These are phyloP conservation scores for Monocercomonoides exilis DNA, from an alignment of 78 protist genomes.

Conservation along the genomic window DNA sequence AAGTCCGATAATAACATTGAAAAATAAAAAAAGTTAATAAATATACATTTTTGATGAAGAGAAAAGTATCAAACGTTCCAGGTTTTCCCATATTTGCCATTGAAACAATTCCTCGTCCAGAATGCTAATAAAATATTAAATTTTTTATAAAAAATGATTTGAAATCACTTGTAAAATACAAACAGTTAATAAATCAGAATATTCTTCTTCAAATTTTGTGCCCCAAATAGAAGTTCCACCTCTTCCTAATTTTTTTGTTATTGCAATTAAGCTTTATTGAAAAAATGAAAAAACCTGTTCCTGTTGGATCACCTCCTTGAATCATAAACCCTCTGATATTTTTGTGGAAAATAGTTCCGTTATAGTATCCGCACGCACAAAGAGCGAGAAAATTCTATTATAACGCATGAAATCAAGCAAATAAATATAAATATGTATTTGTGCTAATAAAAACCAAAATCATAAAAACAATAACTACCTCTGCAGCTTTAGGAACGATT, in stretches of 20 bases:
- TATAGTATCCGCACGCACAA: conserved; percentile 8
- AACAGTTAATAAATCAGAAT: not conserved
- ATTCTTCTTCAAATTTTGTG: not conserved
- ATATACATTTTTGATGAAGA: too few relatives aligned
- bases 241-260: not conserved
- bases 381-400: not conserved
- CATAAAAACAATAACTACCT: not conserved
- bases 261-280: not conserved
- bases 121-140: not conserved
- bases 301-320: conserved; percentile 11
- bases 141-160: not conserved
- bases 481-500: not conserved
- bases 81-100: not conserved
- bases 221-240: conserved; percentile 11
- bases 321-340: conserved; percentile 7
- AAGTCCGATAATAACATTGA: not conserved
- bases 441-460: not conserved
- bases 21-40: too few relatives aligned
- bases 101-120: not conserved
- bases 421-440: not conserved
- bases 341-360: not conserved
- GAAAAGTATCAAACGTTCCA: not conserved
- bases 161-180: not conserved
- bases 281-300: not conserved
- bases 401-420: not conserved